These are phyloP conservation scores for Hypoxylon crocopeplum DNA, from an alignment of 495 filamentous ascomycete genomes.

Conservation along the genomic window DNA sequence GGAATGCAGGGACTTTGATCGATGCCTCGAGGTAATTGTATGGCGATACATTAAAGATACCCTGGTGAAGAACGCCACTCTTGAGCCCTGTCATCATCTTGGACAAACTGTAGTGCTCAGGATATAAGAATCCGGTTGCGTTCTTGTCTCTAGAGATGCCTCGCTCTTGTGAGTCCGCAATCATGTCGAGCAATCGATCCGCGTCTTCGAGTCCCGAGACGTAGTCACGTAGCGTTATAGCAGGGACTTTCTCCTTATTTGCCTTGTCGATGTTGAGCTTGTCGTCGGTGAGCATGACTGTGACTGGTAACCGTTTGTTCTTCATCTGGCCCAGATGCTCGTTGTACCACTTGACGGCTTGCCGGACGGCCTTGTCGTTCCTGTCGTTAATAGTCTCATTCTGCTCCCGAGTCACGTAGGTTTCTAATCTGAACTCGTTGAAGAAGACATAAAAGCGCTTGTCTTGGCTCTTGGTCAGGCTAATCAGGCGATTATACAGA, in stretches of 20 bases:
- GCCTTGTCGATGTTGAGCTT: constrained; percentile 85
- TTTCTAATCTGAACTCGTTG: constrained; percentile 96
- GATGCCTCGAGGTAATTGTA: constrained; percentile 98
- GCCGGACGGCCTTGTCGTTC: constrained; percentile 90
- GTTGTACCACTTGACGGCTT: constrained; percentile 86
- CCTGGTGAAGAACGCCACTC: constrained; percentile 86
- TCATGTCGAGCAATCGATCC: constrained; percentile 91
- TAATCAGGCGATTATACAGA: constrained; percentile 90
- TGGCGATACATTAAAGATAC: constrained; percentile 91
- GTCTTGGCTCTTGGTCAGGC: constrained; percentile 89
- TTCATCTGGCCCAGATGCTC: constrained; percentile 74
- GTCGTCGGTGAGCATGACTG: constrained; percentile 95
- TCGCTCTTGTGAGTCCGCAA: constrained; percentile 74
- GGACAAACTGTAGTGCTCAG: constrained; percentile 84
- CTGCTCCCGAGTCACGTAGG: constrained; percentile 73
- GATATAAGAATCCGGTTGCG: constrained; percentile 75
- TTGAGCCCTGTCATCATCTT: constrained; percentile 94
- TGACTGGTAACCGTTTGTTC: constrained; percentile 68
- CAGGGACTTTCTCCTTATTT: constrained; percentile 72
- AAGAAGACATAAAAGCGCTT: constrained; percentile 99
- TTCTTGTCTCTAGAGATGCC: constrained; percentile 67
- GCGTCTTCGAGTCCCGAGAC: constrained; percentile 83
- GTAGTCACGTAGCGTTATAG: constrained; percentile 75
- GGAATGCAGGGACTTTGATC: constrained; percentile 86
- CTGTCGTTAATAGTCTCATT: constrained; percentile 95